Evolutionary conservation across 1,284 basidiomycete species (phyloP).

Genomic region (Cryptococcus sp.): DNA sequence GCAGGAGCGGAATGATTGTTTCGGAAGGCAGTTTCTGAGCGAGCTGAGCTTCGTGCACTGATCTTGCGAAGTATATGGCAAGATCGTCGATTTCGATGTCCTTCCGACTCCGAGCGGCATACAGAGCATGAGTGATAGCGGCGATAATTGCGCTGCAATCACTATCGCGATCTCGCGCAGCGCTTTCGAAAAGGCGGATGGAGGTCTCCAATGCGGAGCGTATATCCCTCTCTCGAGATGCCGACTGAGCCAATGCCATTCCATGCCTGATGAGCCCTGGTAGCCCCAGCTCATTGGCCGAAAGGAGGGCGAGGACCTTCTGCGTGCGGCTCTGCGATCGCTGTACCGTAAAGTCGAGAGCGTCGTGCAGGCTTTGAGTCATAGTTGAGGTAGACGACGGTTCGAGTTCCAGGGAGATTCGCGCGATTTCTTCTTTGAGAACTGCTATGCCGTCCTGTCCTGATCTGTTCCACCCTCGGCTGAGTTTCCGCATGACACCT

Average conservation of each 20-base stretch:
- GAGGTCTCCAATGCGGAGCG: conserved; percentile 6
- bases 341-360: not conserved
- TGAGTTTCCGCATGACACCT: conserved; percentile 11
- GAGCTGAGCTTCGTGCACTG: conserved; percentile 11
- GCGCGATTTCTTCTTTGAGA: conserved; percentile 3
- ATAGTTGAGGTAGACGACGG: conserved; percentile 1
- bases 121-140: conserved; percentile 8
- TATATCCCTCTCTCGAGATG: not conserved
- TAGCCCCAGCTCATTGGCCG: not conserved
- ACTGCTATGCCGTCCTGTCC: conserved; percentile 7
- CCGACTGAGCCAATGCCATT: conserved; percentile 1
- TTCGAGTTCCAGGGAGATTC: conserved; percentile 2
- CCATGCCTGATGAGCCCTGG: conserved; percentile 9
- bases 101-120: not conserved
- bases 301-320: conserved; percentile 13
- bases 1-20: conserved; percentile 15
- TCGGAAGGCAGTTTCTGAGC: conserved; percentile 7
- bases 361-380: conserved; percentile 4
- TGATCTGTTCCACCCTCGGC: not conserved
- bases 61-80: conserved; percentile 12
- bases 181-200: conserved; percentile 16
- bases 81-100: conserved; percentile 8
- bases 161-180: conserved; percentile 9
- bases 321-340: conserved; percentile 13
- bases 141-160: conserved; percentile 5